Conservation (phyloP, 306 rosid genomes). For the Cercis canadensis region DNA sequence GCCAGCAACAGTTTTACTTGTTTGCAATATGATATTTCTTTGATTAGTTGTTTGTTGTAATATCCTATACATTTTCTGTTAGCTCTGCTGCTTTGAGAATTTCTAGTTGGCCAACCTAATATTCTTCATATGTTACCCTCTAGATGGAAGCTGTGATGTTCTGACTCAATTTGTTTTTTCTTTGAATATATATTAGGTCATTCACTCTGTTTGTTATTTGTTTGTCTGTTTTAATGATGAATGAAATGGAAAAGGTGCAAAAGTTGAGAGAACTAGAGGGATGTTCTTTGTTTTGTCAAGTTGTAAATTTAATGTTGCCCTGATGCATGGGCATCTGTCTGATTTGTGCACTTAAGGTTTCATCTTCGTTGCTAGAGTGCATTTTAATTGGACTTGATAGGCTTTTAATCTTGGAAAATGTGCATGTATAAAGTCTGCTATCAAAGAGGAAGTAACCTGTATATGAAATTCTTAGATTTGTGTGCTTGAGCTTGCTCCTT, state of each 20-base stretch:
- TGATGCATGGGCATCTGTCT: conserved; percentile 11
- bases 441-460: conserved; percentile 16
- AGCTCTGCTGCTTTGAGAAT: background rate
- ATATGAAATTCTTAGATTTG: background rate
- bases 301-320: background rate
- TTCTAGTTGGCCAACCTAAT: background rate
- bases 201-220: background rate
- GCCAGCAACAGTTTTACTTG: background rate
- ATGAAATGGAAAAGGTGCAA: conserved; percentile 8
- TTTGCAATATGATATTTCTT: conserved; percentile 18
- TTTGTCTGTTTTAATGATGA: conserved; percentile 1
- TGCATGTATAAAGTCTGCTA: conserved; percentile 13
- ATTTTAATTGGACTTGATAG: conserved; percentile 29
- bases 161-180: too few species aligned
- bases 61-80: conserved; percentile 18
- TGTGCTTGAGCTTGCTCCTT: background rate
- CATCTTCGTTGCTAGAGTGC: conserved; percentile 17
- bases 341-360: conserved; percentile 4
- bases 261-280: conserved; percentile 9
- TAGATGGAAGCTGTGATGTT: background rate
- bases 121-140: background rate
- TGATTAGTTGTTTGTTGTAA: conserved; percentile 13
- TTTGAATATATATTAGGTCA: too few species aligned
- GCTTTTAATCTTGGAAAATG: conserved; percentile 18
- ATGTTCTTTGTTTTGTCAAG: background rate